A percentile compares a stretch with the other conserved stretches of the same genome.
Conservation (phyloP, 2,329 filamentous ascomycete species). For the Trichoderma breve region DNA sequence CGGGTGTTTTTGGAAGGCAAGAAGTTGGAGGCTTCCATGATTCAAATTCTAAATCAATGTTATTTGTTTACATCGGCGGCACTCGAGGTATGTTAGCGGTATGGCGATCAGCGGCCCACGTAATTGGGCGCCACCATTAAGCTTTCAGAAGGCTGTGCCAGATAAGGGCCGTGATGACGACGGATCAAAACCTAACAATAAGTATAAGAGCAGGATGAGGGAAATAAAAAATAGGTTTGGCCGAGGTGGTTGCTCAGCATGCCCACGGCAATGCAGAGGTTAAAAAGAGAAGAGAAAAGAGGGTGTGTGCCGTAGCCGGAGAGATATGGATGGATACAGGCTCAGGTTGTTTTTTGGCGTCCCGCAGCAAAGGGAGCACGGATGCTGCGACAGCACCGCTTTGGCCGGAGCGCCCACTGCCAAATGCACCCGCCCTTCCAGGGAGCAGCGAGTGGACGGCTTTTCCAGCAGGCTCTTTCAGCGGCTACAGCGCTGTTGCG, state of each 20-base stretch:
- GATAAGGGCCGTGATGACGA: neutral
- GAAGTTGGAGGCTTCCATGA: conserved; percentile 9
- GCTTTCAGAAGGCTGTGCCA: neutral
- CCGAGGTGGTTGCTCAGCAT: neutral
- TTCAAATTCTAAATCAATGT: neutral
- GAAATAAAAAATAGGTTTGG: neutral
- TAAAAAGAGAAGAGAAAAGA: neutral
- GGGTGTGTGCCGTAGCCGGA: conserved; percentile 7
- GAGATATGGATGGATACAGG: neutral
- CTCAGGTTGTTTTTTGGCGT: neutral
- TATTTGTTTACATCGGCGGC: conserved; percentile 23
- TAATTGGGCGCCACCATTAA: conserved; percentile 15
- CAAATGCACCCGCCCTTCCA: neutral
- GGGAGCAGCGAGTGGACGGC: neutral
- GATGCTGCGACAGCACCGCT: conserved; percentile 9
- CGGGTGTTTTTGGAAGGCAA: conserved; percentile 2
- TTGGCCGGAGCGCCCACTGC: neutral
- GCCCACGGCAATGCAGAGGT: neutral
- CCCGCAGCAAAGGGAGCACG: conserved; percentile 10
- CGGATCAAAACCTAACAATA: neutral
- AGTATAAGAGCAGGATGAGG: neutral
- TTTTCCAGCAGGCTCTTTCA: neutral
- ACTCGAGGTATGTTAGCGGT: conserved; percentile 9
- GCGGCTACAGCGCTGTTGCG: neutral
- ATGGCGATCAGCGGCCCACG: conserved; percentile 11